These are phyloP conservation scores for Penicillium corylophilum DNA, from an alignment of 2,329 filamentous ascomycete genomes.

Conservation along the genomic window DNA sequence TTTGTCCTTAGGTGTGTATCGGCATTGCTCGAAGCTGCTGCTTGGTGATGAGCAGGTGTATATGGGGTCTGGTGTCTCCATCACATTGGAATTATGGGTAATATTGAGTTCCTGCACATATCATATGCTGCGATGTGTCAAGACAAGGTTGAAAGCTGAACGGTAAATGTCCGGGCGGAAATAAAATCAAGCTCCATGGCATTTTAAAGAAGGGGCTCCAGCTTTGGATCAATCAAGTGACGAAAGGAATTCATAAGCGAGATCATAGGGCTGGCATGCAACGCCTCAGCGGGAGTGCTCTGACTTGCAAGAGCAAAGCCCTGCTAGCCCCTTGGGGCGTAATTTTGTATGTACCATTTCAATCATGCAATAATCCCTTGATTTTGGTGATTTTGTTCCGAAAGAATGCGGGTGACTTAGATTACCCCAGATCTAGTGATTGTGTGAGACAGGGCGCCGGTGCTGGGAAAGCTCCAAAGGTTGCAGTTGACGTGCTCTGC, in stretches of 20 bases:
- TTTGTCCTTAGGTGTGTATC: slow-evolving; percentile 5
- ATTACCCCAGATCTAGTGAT: not conserved
- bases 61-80: not conserved
- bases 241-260: slow-evolving; percentile 15
- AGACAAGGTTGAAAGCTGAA: not conserved
- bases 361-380: not conserved
- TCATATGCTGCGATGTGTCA: not conserved
- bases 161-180: not conserved
- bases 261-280: slow-evolving; percentile 11
- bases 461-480: not conserved
- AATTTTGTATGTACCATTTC: not conserved
- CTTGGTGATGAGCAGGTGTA: not conserved
- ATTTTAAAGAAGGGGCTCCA: slow-evolving; percentile 17
- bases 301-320: not conserved
- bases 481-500: slow-evolving; percentile 18
- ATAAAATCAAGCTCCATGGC: slow-evolving; percentile 17
- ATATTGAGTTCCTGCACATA: not conserved
- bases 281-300: not conserved
- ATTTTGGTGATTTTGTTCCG: not conserved
- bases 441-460: not conserved
- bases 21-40: not conserved
- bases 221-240: slow-evolving; percentile 11
- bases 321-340: not conserved
- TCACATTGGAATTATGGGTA: not conserved
- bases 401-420: not conserved